These are phyloP conservation scores for Myriosclerotinia duriaeana DNA, from an alignment of 2,329 filamentous ascomycete species.

Conservation along the genomic window DNA sequence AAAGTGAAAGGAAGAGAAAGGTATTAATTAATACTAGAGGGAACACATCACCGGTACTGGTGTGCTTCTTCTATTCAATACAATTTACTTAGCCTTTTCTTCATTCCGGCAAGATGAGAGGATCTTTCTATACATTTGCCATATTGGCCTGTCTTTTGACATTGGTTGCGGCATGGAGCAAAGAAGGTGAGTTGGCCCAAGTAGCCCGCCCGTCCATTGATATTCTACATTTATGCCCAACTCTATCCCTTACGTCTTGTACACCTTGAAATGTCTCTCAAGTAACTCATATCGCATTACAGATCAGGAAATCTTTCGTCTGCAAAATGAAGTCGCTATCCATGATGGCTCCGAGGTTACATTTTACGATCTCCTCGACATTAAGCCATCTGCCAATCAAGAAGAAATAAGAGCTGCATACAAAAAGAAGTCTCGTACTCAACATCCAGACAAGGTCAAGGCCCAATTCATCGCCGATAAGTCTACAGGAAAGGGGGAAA, in stretches of 20 bases:
- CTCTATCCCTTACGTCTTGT: not conserved
- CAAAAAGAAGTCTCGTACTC: slow-evolving; percentile 76
- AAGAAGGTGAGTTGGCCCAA: slow-evolving; percentile 40
- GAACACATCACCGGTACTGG: not conserved
- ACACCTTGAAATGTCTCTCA: slow-evolving; percentile 12
- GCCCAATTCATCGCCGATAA: slow-evolving; percentile 73
- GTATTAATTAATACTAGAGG: slow-evolving; percentile 1
- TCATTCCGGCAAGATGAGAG: slow-evolving; percentile 39
- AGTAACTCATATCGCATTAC: slow-evolving; percentile 32
- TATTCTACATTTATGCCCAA: slow-evolving; percentile 19
- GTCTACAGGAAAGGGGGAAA: slow-evolving; percentile 51
- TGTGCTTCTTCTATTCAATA: slow-evolving; percentile 28
- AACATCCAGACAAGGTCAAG: slow-evolving; percentile 96
- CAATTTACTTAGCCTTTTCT: slow-evolving; percentile 21
- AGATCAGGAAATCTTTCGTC: slow-evolving; percentile 98
- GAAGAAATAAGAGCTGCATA: slow-evolving; percentile 94
- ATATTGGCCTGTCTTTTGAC: slow-evolving; percentile 37
- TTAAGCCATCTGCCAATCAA: slow-evolving; percentile 69
- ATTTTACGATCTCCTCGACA: slow-evolving; percentile 92
- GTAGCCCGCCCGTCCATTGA: slow-evolving; percentile 7
- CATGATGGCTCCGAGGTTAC: slow-evolving; percentile 76
- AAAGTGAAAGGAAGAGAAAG: not conserved
- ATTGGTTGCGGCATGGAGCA: slow-evolving; percentile 42
- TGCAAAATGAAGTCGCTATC: slow-evolving; percentile 79
- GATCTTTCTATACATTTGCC: slow-evolving; percentile 36